These are phyloP conservation scores for Penicillium cinerascens DNA, from an alignment of 495 filamentous ascomycete species.

Conservation along the genomic window DNA sequence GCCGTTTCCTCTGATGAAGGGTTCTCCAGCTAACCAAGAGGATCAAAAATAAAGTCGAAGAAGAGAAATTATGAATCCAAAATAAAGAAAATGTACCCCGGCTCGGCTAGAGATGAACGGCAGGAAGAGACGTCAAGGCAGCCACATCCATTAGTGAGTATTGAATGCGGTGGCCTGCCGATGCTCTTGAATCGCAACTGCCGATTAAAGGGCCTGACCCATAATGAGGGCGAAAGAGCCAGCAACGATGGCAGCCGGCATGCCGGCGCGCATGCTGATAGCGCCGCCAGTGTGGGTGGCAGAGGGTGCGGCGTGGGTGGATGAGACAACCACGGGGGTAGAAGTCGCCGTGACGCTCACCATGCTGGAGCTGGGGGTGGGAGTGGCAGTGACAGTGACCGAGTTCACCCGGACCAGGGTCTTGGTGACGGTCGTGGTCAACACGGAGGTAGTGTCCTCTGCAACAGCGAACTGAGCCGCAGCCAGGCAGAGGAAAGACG, in stretches of 20 bases:
- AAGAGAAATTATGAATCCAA: conserved; percentile 16
- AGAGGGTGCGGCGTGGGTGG: conserved; percentile 23
- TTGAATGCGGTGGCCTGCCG: neutral
- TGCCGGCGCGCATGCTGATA: conserved; percentile 21
- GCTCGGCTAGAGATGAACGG: conserved; percentile 28
- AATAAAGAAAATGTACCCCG: conserved; percentile 19
- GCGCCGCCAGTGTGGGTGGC: conserved; percentile 22
- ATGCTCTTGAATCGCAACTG: conserved; percentile 2
- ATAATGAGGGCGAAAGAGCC: conserved; percentile 40
- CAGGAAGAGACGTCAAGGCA: neutral
- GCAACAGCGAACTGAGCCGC: conserved; percentile 29
- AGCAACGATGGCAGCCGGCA: conserved; percentile 35
- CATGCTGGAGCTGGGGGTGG: conserved; percentile 19
- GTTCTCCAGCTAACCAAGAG: conserved; percentile 26
- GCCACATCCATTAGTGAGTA: neutral
- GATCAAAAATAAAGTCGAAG: conserved; percentile 17
- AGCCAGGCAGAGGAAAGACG: conserved; percentile 36
- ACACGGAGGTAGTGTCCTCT: conserved; percentile 26
- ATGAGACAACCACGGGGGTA: conserved; percentile 16
- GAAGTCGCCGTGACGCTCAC: conserved; percentile 18
- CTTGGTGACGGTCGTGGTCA: conserved; percentile 34
- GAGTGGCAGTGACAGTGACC: conserved; percentile 27
- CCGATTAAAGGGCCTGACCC: conserved; percentile 32
- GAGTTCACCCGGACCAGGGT: conserved; percentile 32
- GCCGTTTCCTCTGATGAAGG: conserved; percentile 24